These are phyloP conservation scores for Allium sativum DNA, from an alignment of 106 monocot species.

Conservation along the genomic window DNA sequence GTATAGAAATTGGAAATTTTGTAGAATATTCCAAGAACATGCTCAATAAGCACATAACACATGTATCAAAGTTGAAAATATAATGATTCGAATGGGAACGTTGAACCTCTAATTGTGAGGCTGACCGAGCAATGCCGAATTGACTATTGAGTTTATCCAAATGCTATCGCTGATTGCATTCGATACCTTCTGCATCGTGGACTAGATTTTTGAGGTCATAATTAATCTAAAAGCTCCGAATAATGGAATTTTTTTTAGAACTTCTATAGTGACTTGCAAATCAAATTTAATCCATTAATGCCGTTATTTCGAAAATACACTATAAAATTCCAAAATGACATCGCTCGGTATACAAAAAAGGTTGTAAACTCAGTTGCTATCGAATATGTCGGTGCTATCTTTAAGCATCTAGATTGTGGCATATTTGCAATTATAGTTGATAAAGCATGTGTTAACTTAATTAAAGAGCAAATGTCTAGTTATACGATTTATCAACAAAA, in stretches of 20 bases:
- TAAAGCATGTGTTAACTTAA: not conserved
- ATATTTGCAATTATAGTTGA: not conserved
- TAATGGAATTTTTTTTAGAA: not conserved
- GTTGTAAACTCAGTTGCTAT: not conserved
- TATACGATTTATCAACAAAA: not conserved
- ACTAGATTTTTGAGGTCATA: constrained; percentile 1
- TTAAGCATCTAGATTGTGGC: too few relatives aligned
- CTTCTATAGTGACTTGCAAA: not conserved
- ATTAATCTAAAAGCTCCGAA: not conserved
- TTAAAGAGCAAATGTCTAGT: too few relatives aligned
- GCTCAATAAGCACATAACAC: not conserved
- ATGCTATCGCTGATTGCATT: constrained; percentile 1
- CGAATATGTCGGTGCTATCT: too few relatives aligned
- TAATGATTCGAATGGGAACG: not conserved
- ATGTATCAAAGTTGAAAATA: not conserved
- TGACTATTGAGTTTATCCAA: not conserved
- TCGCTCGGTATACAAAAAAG: not conserved
- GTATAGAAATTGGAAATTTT: constrained; percentile 5
- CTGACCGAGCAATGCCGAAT: not conserved
- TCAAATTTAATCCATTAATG: not conserved
- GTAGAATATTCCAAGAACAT: not conserved
- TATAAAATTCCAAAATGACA: not conserved
- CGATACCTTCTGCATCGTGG: not conserved
- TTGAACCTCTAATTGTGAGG: not conserved
- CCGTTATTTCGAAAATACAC: not conserved